Percentiles rank a stretch among this genome's conserved stretches.
phyloP scores from a whole-genome alignment of 345 rosid species.

The Eucalyptus polyanthemos region DNA sequence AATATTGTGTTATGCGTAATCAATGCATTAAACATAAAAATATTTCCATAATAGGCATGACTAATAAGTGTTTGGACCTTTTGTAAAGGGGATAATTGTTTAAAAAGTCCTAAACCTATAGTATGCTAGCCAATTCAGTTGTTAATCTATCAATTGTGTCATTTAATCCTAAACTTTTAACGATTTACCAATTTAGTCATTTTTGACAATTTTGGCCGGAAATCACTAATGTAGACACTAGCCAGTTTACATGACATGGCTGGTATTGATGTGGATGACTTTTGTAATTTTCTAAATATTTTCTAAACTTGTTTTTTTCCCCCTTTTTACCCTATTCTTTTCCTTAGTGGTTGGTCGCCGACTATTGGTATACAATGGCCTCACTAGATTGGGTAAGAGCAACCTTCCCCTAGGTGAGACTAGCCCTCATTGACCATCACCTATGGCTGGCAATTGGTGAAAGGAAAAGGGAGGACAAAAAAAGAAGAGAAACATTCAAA shows the following conservation, averaged over 20 bases:
- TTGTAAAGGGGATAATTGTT: neutral
- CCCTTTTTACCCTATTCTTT: neutral
- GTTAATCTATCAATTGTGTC: neutral
- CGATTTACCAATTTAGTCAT: neutral
- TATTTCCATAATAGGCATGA: neutral
- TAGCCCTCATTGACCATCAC: accelerated
- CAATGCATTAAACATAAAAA: neutral
- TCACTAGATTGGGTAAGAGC: neutral
- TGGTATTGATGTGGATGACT: neutral
- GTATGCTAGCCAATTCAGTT: accelerated
- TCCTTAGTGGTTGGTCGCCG: accelerated
- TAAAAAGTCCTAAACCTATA: neutral
- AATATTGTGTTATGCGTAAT: too few relatives aligned
- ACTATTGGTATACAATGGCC: accelerated
- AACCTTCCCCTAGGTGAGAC: accelerated
- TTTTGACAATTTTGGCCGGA: accelerated
- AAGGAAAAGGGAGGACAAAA: neutral
- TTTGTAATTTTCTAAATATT: too few relatives aligned
- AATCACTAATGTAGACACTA: too few relatives aligned
- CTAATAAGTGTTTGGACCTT: neutral
- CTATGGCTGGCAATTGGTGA: neutral
- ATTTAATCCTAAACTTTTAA: too few relatives aligned
- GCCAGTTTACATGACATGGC: neutral
- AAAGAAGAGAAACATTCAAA: too few relatives aligned
- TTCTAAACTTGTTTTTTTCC: too few relatives aligned